Evolutionary conservation across 73 alveolate genomes (phyloP), one percentile per base, ranked within the genome.

Genomic region (Effrenium voratum): DNA sequence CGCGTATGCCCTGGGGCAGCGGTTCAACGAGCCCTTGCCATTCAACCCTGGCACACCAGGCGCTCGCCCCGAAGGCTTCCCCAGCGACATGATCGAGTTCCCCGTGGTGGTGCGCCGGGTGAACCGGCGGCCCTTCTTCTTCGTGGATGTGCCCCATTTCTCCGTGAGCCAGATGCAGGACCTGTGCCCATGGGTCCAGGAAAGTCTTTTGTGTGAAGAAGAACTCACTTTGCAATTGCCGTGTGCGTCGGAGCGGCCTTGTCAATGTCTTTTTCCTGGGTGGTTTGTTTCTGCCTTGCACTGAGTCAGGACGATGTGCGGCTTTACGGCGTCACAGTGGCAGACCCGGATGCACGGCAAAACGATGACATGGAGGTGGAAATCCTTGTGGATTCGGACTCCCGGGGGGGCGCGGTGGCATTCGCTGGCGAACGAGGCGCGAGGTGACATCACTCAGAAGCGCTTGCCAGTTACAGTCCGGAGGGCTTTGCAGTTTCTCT

Each of bases 1-100:
- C 13, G 97, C 97, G 1, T 68, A 2, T 36, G 97, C 97, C 46
- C 28, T 90, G 66, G 97, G 97, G 6, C 87, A 90, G 52, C 38
- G 79, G 52, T 90, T 90, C 97, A 90, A 90, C 46, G 97, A 90
- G 50, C 97, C 97, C 66, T 70, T 79, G 97, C 87, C 85, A 13
- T 59, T 77, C 34, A 16, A 19, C 73, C 86, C 55, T 12, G 43
- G 49, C 2, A 13, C 66, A 44, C 5, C 73, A 13, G 49, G 43
- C 73, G 4, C 47, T n/a, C n/a, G n/a, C n/a, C n/a, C n/a, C n/a
- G n/a, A n/a, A n/a, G n/a, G n/a, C n/a, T n/a, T n/a, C 63, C 97
- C 87, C 73, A 90, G 86, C 41, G 97, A 66, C 76, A 30, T 30
- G 55, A 16, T 90, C 52, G 75, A 66, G 40, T 90, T 90, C 75